Evolutionary conservation across 306 rosid species (phyloP).

Genomic region (Echinosophora koreensis): DNA sequence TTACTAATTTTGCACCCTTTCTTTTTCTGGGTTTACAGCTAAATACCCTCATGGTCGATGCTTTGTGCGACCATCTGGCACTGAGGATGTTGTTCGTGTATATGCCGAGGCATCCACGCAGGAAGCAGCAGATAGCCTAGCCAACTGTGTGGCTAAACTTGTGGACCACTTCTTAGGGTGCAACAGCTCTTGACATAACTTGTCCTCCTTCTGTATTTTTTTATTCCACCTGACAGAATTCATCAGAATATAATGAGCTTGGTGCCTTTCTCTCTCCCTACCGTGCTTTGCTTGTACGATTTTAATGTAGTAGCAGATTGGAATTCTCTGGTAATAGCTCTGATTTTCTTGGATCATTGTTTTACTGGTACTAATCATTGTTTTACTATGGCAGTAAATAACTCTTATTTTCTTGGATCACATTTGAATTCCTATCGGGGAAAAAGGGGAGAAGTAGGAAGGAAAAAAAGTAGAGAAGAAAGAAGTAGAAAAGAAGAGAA

Average conservation of each 20-base stretch:
- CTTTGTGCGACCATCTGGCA: slow-evolving; percentile 95
- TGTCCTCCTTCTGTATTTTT: not conserved
- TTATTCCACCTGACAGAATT: not conserved
- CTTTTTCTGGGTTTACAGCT: slow-evolving; percentile 46
- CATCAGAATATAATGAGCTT: slow-evolving; percentile 8
- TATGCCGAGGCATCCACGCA: slow-evolving; percentile 87
- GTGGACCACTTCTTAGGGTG: slow-evolving; percentile 74
- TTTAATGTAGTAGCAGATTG: too few species aligned
- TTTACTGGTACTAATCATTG: too few species aligned
- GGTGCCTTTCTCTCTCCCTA: not conserved
- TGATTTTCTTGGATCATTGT: too few species aligned
- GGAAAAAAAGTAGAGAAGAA: too few species aligned
- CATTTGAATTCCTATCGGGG: too few species aligned
- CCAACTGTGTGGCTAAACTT: slow-evolving; percentile 68
- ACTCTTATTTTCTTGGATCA: too few species aligned
- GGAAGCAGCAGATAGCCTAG: slow-evolving; percentile 78
- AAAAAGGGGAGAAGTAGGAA: too few species aligned
- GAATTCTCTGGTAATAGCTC: too few species aligned
- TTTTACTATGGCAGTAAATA: too few species aligned
- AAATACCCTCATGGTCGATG: slow-evolving; percentile 80
- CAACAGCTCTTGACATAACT: slow-evolving; percentile 25
- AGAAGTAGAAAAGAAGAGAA: too few species aligned
- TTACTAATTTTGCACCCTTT: slow-evolving; percentile 52
- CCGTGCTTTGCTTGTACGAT: too few species aligned
- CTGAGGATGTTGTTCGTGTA: slow-evolving; percentile 92